Conservation (phyloP, 495 filamentous ascomycete species). For the Xylaria cubensis region DNA sequence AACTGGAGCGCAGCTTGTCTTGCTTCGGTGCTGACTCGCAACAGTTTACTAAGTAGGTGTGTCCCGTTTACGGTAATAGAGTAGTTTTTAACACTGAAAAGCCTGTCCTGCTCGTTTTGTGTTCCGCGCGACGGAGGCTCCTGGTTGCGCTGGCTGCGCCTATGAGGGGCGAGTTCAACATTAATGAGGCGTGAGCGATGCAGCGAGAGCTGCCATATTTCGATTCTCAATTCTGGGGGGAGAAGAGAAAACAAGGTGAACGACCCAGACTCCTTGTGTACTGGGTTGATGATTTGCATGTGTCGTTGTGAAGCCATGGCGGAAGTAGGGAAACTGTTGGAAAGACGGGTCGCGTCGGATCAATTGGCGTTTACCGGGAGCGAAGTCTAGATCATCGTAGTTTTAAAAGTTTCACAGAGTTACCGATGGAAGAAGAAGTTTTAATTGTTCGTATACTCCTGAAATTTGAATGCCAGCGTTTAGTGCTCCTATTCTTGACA, state of each 20-base stretch:
- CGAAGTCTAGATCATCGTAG: not conserved
- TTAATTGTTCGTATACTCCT: not conserved
- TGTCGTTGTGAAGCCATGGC: constrained; percentile 2
- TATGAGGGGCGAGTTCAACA: not conserved
- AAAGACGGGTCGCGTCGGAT: not conserved
- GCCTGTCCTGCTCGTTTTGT: not conserved
- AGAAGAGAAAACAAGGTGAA: constrained; percentile 10
- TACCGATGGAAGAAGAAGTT: not conserved
- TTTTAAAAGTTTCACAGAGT: not conserved
- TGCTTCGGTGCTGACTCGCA: constrained; percentile 17
- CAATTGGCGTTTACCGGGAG: not conserved
- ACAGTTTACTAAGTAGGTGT: constrained; percentile 13
- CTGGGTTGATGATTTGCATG: constrained; percentile 14
- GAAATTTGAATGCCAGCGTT: not conserved
- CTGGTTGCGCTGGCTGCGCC: not conserved
- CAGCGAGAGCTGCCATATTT: constrained; percentile 18
- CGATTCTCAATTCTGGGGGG: constrained; percentile 6
- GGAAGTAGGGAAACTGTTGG: not conserved
- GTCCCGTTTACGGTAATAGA: not conserved
- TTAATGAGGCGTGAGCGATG: constrained; percentile 3
- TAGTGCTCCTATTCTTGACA: not conserved
- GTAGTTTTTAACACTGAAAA: not conserved
- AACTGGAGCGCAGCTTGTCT: constrained; percentile 13
- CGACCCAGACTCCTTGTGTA: not conserved
- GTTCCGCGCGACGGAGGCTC: not conserved